Percentiles rank a stretch among this genome's conserved stretches.
These are phyloP conservation scores for Colletotrichum horii DNA, from an alignment of 2,329 filamentous ascomycete genomes.

Conservation along the genomic window DNA sequence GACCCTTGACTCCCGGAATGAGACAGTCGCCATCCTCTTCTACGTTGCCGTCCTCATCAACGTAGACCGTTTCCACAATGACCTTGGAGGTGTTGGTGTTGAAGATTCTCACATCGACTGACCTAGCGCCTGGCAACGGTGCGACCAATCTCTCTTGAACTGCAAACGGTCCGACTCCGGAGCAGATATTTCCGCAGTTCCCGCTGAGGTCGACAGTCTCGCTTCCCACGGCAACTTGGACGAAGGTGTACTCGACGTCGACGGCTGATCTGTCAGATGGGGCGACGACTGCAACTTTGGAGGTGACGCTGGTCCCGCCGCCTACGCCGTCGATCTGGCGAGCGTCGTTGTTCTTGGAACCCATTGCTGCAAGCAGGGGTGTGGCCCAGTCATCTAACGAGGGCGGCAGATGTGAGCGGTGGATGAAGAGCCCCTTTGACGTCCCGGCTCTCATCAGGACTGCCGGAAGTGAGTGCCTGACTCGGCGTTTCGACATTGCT, in stretches of 20 bases:
- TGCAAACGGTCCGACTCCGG: slow-evolving; percentile 64
- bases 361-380: slow-evolving; percentile 60
- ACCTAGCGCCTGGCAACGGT: slow-evolving; percentile 20
- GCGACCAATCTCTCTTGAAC: slow-evolving; percentile 52
- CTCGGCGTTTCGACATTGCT: neutral
- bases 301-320: slow-evolving; percentile 64
- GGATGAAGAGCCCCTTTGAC: slow-evolving; percentile 65
- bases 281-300: slow-evolving; percentile 65
- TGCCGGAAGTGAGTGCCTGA: slow-evolving; percentile 43
- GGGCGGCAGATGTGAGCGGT: slow-evolving; percentile 55
- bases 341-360: slow-evolving; percentile 57
- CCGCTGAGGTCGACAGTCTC: slow-evolving; percentile 61
- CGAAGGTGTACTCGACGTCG: slow-evolving; percentile 68
- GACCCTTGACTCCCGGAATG: slow-evolving; percentile 64
- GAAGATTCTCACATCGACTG: slow-evolving; percentile 46
- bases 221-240: slow-evolving; percentile 63
- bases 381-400: slow-evolving; percentile 50
- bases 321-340: slow-evolving; percentile 69
- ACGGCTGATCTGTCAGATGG: slow-evolving; percentile 41
- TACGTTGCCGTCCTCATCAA: slow-evolving; percentile 51
- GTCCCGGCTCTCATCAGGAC: slow-evolving; percentile 69
- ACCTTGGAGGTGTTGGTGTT: slow-evolving; percentile 68
- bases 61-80: slow-evolving; percentile 58
- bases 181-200: slow-evolving; percentile 70
- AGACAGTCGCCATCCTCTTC: slow-evolving; percentile 53